phyloP scores from a whole-genome alignment of 2,329 filamentous ascomycete genomes.

The Penicillium sumatraense region DNA sequence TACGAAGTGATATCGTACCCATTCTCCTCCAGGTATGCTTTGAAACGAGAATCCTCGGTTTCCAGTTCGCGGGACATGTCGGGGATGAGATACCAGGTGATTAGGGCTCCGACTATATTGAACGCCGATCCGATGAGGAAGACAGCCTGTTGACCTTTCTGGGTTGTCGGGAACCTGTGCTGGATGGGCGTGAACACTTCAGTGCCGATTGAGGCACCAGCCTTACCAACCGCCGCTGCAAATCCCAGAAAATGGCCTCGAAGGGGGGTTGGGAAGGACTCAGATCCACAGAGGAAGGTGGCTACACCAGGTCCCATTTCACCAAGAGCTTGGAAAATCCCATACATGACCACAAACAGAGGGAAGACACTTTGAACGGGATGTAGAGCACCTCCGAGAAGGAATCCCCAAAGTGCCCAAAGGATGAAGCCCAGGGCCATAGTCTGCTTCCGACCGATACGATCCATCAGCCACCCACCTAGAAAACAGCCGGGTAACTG shows the following conservation, averaged over 20 bases:
- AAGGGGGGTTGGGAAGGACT: constrained; percentile 57
- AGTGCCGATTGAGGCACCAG: constrained; percentile 56
- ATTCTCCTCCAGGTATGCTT: constrained; percentile 48
- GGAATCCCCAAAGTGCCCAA: constrained; percentile 53
- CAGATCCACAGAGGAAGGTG: constrained; percentile 45
- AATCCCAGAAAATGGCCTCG: constrained; percentile 57
- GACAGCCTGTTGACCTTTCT: constrained; percentile 54
- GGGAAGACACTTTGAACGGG: constrained; percentile 54
- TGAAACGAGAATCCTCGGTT: constrained; percentile 52
- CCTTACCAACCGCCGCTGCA: constrained; percentile 54
- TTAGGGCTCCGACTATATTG: constrained; percentile 50
- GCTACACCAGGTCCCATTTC: constrained; percentile 57
- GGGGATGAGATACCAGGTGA: constrained; percentile 53
- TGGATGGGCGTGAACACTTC: constrained; percentile 59
- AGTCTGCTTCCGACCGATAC: constrained; percentile 55
- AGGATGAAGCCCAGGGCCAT: constrained; percentile 57
- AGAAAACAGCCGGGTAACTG: constrained; percentile 55
- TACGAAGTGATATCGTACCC: constrained; percentile 41
- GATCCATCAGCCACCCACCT: constrained; percentile 55
- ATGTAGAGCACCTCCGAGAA: constrained; percentile 54
- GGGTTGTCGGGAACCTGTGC: constrained; percentile 45
- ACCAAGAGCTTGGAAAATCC: constrained; percentile 54
- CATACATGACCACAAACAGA: constrained; percentile 58
- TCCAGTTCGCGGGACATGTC: constrained; percentile 50
- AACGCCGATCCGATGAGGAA: constrained; percentile 59